Evolutionary conservation across 345 rosid genomes (phyloP).

Genomic region (Cardamine occulta): DNA sequence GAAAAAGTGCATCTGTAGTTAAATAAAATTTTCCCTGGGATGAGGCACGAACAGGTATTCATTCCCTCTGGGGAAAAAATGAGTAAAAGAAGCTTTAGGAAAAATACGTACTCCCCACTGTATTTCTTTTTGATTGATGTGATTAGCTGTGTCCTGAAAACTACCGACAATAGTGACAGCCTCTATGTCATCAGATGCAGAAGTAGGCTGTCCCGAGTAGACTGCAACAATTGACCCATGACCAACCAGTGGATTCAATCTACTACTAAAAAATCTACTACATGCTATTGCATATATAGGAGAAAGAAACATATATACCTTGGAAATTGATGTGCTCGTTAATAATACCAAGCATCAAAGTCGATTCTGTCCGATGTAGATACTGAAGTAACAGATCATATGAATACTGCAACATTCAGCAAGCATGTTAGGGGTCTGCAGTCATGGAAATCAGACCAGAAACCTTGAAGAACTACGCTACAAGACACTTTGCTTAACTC

Average conservation of each 20-base stretch:
- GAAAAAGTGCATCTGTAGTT: conserved; percentile 27
- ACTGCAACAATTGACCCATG: conserved; percentile 57
- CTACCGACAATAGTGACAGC: conserved; percentile 76
- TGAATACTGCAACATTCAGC: conserved; percentile 69
- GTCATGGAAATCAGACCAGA: conserved; percentile 22
- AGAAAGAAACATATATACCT: conserved; percentile 52
- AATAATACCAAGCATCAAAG: conserved; percentile 83
- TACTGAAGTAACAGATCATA: conserved; percentile 90
- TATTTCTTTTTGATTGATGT: conserved; percentile 80
- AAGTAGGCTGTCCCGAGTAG: conserved; percentile 83
- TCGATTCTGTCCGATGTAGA: conserved; percentile 77
- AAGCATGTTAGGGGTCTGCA: conserved; percentile 33
- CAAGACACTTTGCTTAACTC: neutral
- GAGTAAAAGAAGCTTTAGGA: neutral
- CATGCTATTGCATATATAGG: conserved; percentile 11
- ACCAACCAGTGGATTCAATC: conserved; percentile 18
- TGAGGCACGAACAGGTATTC: neutral
- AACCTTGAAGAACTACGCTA: conserved; percentile 8
- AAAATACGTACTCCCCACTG: conserved; percentile 79
- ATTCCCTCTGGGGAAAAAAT: neutral
- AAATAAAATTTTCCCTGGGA: neutral
- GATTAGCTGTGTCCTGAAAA: conserved; percentile 69
- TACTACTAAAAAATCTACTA: neutral
- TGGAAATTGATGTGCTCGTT: conserved; percentile 89
- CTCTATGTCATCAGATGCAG: conserved; percentile 84